These are phyloP conservation scores for Nicotiana undulata DNA, from an alignment of 257 asterid genomes.

Conservation along the genomic window DNA sequence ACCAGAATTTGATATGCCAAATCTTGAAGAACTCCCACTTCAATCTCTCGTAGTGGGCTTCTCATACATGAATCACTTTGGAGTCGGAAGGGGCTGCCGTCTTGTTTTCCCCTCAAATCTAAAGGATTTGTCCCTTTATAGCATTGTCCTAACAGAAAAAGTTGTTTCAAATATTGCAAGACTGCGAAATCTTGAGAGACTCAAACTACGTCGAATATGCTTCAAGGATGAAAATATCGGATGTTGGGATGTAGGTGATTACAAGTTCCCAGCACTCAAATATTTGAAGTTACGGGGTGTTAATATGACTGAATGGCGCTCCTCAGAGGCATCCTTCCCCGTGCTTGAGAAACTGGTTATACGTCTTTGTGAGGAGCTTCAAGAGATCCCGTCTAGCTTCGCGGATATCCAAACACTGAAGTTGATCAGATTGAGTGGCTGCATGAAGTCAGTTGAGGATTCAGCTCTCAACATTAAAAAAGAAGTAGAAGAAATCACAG, in stretches of 20 bases:
- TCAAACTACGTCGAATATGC: too few species aligned
- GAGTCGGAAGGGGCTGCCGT: background rate
- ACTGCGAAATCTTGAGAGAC: too few species aligned
- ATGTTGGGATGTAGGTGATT: too few species aligned
- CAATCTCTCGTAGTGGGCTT: too few species aligned
- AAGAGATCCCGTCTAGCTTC: background rate
- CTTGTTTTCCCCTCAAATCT: background rate
- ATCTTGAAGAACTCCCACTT: too few species aligned
- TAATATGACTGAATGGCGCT: background rate
- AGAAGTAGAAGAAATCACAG: background rate
- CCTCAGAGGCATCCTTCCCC: background rate
- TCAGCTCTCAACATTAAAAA: background rate
- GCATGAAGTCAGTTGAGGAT: fast-evolving
- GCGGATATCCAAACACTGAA: background rate
- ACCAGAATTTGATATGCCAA: too few species aligned
- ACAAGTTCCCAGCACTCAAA: too few species aligned
- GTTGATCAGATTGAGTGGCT: background rate
- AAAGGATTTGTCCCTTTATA: background rate
- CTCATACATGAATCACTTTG: too few species aligned
- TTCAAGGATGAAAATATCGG: too few species aligned
- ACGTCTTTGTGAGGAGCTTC: background rate
- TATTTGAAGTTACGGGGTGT: background rate
- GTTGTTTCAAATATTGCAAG: background rate
- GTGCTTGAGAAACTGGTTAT: background rate
- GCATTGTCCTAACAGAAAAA: background rate